Base-by-base conservation (phyloP, 2,329 filamentous ascomycete genomes). In the Epichloe uncinata region DNA sequence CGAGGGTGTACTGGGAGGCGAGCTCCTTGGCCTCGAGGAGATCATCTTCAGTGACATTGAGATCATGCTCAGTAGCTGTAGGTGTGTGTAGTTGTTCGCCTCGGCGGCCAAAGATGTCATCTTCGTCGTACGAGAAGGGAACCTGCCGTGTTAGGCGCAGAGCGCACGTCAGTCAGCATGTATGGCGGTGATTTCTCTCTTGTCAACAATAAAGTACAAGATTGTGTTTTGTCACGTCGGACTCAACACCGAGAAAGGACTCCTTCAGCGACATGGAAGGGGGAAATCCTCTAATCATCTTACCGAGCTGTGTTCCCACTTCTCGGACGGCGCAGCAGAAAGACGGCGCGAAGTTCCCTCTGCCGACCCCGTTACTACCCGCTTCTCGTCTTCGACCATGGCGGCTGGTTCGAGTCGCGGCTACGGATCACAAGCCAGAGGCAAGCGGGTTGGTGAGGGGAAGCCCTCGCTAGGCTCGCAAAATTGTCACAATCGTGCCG, bases 41-140 rank as follows among this genome's bases (percentile, higher is more conserved):
- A 53, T 73, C 70, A 44, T 71, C 65, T 55, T 72, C 69, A 44
- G 70, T 72, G 34, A 71, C 69, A 53, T 72, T 70, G 49, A 72
- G 64, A 50, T 67, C 63, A 50, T 68, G 65, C 55, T 66, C 65
- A 26, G 65, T 60, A 34, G 50, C 47, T 18, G 52, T 51, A 13
- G 56, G 57, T 12, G 45, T 50, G 18, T 49, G 53, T 16, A 50
- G 52, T 9, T 65, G 63, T 50, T 63, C 59, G 35, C 61, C 59
- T 6, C 55, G 52, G 26, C 57, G 58, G 47, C 61, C 60, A 47
- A 65, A 60, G 53, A 53, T 57, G 42, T 66, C 66, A 55, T 68
- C 66, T 57, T 68, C 64, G 48, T 68, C 62, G 52, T 68, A 68
- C 8, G 65, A 65, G 50, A 68, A 68, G 51, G 66, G 65, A 56